Evolutionary conservation across 768 basidiomycete genomes (phyloP).

Genomic region (Grammothele lineata): DNA sequence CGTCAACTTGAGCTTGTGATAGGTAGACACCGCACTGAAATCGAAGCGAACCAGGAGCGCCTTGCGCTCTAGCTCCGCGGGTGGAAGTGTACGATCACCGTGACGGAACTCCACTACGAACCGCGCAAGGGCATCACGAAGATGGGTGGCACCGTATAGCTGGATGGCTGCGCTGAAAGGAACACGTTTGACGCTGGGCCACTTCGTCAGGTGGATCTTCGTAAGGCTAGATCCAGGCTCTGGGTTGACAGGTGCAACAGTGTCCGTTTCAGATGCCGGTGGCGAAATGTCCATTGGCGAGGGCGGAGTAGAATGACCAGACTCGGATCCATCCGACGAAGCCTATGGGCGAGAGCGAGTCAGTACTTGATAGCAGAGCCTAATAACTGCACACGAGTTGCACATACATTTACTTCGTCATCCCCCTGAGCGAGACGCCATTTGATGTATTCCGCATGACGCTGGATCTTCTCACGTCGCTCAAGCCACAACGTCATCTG

Average conservation of each 20-base stretch:
- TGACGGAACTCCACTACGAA: constrained; percentile 22
- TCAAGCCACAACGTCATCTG: constrained; percentile 40
- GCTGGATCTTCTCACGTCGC: constrained; percentile 28
- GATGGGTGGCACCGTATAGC: constrained; percentile 27
- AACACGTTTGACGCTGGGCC: constrained; percentile 16
- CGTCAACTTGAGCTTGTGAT: constrained; percentile 29
- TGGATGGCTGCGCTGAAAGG: constrained; percentile 13
- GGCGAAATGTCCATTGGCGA: too few species aligned
- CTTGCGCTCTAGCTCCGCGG: constrained; percentile 14
- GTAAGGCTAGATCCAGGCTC: too few species aligned
- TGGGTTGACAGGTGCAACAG: not conserved
- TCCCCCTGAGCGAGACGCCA: constrained; percentile 8
- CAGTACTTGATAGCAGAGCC: too few species aligned
- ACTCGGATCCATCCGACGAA: too few species aligned
- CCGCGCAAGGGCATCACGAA: constrained; percentile 24
- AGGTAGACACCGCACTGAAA: constrained; percentile 27
- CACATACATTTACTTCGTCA: constrained; percentile 6
- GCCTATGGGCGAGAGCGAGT: too few species aligned
- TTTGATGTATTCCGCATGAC: constrained; percentile 27
- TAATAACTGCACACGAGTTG: too few species aligned
- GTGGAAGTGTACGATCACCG: constrained; percentile 16
- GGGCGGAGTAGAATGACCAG: too few species aligned
- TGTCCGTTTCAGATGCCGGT: not conserved
- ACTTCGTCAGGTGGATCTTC: not conserved
- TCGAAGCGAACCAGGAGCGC: constrained; percentile 13